A percentile compares a stretch with the other conserved stretches of the same genome.
Conservation (phyloP, 768 basidiomycete species). For the Pluteus cervinus region DNA sequence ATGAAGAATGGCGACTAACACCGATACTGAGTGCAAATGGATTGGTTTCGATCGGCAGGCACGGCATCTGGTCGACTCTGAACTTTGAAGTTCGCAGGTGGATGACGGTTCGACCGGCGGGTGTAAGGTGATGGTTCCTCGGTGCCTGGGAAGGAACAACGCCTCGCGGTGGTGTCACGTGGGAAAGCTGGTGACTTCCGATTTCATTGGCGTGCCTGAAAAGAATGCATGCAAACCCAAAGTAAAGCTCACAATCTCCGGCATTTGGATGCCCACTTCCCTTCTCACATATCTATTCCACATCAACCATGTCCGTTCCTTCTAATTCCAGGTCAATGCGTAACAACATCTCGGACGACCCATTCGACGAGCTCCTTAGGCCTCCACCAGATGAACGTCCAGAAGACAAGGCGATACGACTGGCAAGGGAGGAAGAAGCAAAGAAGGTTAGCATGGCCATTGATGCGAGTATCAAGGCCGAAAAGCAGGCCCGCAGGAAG, state of each 20-base stretch:
- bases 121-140: slow-evolving; percentile 25
- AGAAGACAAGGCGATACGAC: slow-evolving; percentile 45
- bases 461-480: slow-evolving; percentile 67
- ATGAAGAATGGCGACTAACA: no score
- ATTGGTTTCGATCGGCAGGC: no score
- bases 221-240: no score
- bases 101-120: no score
- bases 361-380: slow-evolving; percentile 56
- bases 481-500: slow-evolving; percentile 58
- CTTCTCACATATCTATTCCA: slow-evolving; percentile 15
- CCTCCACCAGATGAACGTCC: slow-evolving; percentile 67
- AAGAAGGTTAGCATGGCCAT: slow-evolving; percentile 59
- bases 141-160: slow-evolving; percentile 17
- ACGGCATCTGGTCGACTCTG: no score
- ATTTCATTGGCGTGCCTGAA: no score
- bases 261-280: no score
- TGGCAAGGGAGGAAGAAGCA: slow-evolving; percentile 63
- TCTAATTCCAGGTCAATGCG: slow-evolving; percentile 6
- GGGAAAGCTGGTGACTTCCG: slow-evolving; percentile 5
- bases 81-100: no score
- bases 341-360: slow-evolving; percentile 47
- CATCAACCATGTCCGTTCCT: slow-evolving; percentile 28
- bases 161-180: neutral
- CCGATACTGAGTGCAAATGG: no score
- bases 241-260: no score